These are phyloP conservation scores for Phragmites australis DNA, from an alignment of 176 grass and related monocot species.

Conservation along the genomic window DNA sequence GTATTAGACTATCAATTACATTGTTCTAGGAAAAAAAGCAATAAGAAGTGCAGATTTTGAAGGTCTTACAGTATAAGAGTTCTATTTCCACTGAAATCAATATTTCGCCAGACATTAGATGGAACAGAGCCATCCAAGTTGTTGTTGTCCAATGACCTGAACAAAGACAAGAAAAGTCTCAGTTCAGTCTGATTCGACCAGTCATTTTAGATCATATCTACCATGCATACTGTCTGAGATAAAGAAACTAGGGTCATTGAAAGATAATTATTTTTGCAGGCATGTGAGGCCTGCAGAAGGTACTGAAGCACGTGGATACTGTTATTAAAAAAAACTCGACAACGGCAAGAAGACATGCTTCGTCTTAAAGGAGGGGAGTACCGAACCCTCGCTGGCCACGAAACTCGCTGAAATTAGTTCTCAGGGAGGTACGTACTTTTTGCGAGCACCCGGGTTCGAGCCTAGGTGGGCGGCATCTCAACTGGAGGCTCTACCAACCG, in stretches of 20 bases:
- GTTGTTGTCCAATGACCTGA: conserved; percentile 71
- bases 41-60: neutral
- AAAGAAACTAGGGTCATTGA: conserved; percentile 17
- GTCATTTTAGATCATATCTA: conserved; percentile 15
- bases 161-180: conserved; percentile 12
- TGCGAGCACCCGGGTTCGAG: too few species aligned
- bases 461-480: too few species aligned
- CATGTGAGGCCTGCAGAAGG: neutral
- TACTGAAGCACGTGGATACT: neutral
- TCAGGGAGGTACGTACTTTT: too few species aligned
- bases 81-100: conserved; percentile 60
- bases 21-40: neutral
- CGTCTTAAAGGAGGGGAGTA: too few species aligned
- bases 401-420: too few species aligned
- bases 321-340: too few species aligned
- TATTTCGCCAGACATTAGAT: conserved; percentile 62
- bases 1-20: conserved; percentile 25
- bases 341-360: too few species aligned
- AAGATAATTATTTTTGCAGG: conserved; percentile 4
- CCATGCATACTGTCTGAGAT: conserved; percentile 7
- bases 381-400: too few species aligned
- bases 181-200: conserved; percentile 6
- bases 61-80: conserved; percentile 57
- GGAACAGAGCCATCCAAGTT: conserved; percentile 59
- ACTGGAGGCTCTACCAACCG: too few species aligned